These are phyloP conservation scores for Trichoderma koningiopsis DNA, from an alignment of 2,329 filamentous ascomycete species.

Conservation along the genomic window DNA sequence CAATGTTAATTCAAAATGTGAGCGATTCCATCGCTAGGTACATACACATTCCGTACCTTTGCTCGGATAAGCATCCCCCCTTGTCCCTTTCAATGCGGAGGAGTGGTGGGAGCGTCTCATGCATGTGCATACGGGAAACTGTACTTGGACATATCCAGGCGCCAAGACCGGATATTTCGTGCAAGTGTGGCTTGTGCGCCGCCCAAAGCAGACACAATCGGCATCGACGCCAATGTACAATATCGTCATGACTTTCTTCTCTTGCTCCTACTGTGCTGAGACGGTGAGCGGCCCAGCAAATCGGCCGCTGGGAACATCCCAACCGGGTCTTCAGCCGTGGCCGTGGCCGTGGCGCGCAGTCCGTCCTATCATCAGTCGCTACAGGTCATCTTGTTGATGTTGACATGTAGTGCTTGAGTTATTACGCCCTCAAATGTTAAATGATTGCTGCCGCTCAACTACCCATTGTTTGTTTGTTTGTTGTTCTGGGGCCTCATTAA, in stretches of 20 bases:
- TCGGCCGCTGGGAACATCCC: background rate
- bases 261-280: background rate
- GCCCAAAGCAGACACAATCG: constrained; percentile 16
- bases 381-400: background rate
- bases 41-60: background rate
- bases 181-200: constrained; percentile 22
- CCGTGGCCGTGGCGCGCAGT: background rate
- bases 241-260: constrained; percentile 23
- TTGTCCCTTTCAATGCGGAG: constrained; percentile 3
- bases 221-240: constrained; percentile 23
- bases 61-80: constrained; percentile 11
- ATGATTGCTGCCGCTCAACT: background rate
- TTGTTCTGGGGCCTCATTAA: background rate
- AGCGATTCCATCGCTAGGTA: background rate
- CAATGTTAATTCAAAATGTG: constrained; percentile 1
- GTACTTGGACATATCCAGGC: constrained; percentile 5
- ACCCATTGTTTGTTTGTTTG: constrained; percentile 4
- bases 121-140: constrained; percentile 1
- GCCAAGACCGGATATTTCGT: constrained; percentile 18
- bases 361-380: background rate
- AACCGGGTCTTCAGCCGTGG: background rate
- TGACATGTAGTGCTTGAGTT: background rate
- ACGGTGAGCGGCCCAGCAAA: constrained; percentile 9
- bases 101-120: constrained; percentile 1
- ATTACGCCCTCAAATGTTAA: background rate